Evolutionary conservation across 225 moss, liverwort and hornwort species (phyloP).

Genomic region (Lunularia cruciata): DNA sequence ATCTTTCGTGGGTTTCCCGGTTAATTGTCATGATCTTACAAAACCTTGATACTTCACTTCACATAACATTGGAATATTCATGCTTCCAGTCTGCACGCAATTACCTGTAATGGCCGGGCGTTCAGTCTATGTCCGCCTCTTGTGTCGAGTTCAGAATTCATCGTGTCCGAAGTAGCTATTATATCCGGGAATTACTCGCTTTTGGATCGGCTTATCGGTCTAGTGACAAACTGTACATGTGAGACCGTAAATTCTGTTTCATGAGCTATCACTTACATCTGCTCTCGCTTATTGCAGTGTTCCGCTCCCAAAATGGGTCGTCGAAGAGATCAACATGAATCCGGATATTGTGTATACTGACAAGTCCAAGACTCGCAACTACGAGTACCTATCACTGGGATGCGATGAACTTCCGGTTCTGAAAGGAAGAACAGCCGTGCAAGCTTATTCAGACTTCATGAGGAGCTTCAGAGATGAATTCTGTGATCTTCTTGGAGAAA

Average conservation of each 20-base stretch:
- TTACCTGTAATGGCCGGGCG: no score
- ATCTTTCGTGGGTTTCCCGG: not conserved
- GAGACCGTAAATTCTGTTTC: no score
- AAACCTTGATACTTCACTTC: not conserved
- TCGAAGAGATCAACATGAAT: conserved; percentile 58
- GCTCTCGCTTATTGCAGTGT: conserved; percentile 29
- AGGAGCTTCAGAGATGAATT: conserved; percentile 71
- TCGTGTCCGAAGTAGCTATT: no score
- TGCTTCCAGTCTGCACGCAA: no score
- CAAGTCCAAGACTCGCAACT: conserved; percentile 56
- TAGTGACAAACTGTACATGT: no score
- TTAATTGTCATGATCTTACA: not conserved
- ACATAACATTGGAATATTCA: not conserved
- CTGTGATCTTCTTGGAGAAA: conserved; percentile 60
- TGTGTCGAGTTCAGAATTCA: no score
- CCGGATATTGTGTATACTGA: conserved; percentile 63
- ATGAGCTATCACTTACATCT: not conserved
- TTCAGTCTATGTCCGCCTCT: no score
- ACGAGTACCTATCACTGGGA: conserved; percentile 70
- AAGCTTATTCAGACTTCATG: conserved; percentile 77
- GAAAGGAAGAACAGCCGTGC: conserved; percentile 64
- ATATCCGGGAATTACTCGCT: no score
- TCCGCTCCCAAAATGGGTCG: conserved; percentile 61
- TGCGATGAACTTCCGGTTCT: conserved; percentile 57
- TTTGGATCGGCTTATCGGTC: not conserved